Evolutionary conservation across 176 grass and related monocot genomes (phyloP).

Genomic region (Ensete ventricosum): DNA sequence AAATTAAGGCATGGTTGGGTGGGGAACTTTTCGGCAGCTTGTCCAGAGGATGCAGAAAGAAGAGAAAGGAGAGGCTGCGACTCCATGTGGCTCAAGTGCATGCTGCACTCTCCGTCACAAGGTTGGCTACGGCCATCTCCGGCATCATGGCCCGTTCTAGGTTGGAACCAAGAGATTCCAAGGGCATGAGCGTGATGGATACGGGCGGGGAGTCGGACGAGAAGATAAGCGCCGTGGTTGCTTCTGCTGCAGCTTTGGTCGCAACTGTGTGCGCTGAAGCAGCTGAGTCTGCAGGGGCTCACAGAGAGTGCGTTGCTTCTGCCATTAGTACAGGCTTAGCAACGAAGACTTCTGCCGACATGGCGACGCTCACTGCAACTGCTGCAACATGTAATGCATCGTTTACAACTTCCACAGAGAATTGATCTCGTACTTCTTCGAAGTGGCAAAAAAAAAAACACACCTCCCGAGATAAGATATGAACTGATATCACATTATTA

Average conservation of each 20-base stretch:
- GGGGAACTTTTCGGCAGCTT: slow-evolving; percentile 43
- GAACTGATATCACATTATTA: not conserved
- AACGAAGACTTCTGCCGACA: slow-evolving; percentile 38
- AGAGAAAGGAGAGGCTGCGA: slow-evolving; percentile 50
- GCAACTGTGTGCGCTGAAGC: slow-evolving; percentile 90
- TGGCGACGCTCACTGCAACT: slow-evolving; percentile 55
- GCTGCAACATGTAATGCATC: slow-evolving; percentile 61
- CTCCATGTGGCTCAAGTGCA: slow-evolving; percentile 69
- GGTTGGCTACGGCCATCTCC: slow-evolving; percentile 56
- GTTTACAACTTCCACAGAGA: not conserved
- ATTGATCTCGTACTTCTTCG: too few species aligned
- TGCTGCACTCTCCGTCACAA: slow-evolving; percentile 63
- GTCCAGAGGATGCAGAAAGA: slow-evolving; percentile 33
- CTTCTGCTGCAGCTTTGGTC: slow-evolving; percentile 63
- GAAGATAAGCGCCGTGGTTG: slow-evolving; percentile 39
- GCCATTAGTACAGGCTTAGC: slow-evolving; percentile 47
- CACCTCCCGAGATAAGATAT: too few species aligned
- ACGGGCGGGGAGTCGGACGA: not conserved
- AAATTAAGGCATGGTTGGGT: slow-evolving; percentile 44
- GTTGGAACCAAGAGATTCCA: slow-evolving; percentile 16
- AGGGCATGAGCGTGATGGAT: not conserved
- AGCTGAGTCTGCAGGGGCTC: slow-evolving; percentile 45
- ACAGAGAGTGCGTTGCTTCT: slow-evolving; percentile 40
- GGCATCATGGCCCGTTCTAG: slow-evolving; percentile 44
- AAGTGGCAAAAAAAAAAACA: too few species aligned